Evolutionary conservation across 2,329 filamentous ascomycete species (phyloP).

Genomic region (Fusarium sp.): DNA sequence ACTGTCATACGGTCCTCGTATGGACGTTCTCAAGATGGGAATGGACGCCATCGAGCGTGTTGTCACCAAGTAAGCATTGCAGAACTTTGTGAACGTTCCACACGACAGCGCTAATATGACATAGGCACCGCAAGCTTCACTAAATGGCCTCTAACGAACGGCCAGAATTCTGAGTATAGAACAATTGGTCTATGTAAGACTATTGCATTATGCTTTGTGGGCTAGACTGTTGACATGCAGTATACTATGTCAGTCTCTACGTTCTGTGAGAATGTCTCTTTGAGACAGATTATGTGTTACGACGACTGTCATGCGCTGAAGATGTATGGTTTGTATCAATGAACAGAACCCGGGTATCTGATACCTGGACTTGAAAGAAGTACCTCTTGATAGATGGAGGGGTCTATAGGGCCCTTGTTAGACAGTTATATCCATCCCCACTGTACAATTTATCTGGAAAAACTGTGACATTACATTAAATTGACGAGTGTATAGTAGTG

Average conservation of each 20-base stretch:
- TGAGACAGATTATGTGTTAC: not conserved
- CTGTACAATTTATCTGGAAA: not conserved
- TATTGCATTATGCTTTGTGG: not conserved
- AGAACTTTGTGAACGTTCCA: no score
- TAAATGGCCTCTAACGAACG: not conserved
- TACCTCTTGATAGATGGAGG: conserved; percentile 3
- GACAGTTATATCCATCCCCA: not conserved
- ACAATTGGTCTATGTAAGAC: not conserved
- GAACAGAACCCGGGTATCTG: not conserved
- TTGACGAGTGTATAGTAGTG: not conserved
- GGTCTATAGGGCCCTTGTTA: not conserved
- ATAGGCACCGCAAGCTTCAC: conserved; percentile 40
- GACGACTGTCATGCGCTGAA: not conserved
- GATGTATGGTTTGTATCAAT: not conserved
- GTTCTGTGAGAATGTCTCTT: not conserved
- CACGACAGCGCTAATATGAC: conserved; percentile 13
- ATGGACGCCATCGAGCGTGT: conserved; percentile 88
- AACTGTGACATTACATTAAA: not conserved
- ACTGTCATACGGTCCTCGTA: conserved; percentile 84
- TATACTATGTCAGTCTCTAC: not conserved
- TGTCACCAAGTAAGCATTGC: conserved; percentile 70
- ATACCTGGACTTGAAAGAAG: conserved; percentile 1
- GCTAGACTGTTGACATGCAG: not conserved
- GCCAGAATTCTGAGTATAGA: not conserved
- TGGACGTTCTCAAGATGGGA: conserved; percentile 81